A percentile compares a stretch with the other conserved stretches of the same genome.
These are phyloP conservation scores for Boletus tylopilopsis DNA, from an alignment of 768 basidiomycete genomes.

Conservation along the genomic window DNA sequence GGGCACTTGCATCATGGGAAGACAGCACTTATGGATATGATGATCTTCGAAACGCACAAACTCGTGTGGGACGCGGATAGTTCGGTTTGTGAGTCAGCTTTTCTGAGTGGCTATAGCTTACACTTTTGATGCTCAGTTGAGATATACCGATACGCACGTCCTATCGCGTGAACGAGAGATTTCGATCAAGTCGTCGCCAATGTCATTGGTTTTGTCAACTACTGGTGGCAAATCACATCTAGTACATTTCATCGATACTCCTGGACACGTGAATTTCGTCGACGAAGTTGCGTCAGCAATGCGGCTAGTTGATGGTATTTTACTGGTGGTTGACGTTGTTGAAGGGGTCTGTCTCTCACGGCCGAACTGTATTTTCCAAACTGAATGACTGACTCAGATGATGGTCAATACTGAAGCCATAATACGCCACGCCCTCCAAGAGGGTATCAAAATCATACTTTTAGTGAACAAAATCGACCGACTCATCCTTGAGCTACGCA, in stretches of 20 bases:
- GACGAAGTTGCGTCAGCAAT: conserved; percentile 92
- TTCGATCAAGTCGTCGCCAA: conserved; percentile 95
- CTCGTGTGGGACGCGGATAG: conserved; percentile 90
- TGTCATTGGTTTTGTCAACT: conserved; percentile 85
- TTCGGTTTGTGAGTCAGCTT: conserved; percentile 51
- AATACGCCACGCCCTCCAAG: conserved; percentile 86
- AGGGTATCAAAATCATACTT: conserved; percentile 84
- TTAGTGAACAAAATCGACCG: conserved; percentile 98
- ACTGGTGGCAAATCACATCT: conserved; percentile 91
- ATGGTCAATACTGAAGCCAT: conserved; percentile 92
- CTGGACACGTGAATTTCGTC: conserved; percentile 98
- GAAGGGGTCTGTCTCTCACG: conserved; percentile 71
- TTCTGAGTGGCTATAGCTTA: conserved; percentile 17
- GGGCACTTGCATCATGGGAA: conserved; percentile 99
- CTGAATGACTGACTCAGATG: conserved; percentile 44
- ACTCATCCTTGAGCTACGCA: conserved; percentile 91
- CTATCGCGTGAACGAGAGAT: conserved; percentile 86
- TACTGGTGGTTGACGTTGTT: conserved; percentile 96
- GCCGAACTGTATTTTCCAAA: conserved; percentile 1
- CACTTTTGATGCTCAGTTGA: conserved; percentile 48
- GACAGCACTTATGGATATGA: conserved; percentile 95
- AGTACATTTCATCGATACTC: conserved; percentile 92
- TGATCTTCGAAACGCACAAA: conserved; percentile 95
- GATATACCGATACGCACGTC: conserved; percentile 95
- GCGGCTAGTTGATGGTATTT: conserved; percentile 83